phyloP scores from a whole-genome alignment of 352 stramenopile genomes.

The Pythium apleroticum region DNA sequence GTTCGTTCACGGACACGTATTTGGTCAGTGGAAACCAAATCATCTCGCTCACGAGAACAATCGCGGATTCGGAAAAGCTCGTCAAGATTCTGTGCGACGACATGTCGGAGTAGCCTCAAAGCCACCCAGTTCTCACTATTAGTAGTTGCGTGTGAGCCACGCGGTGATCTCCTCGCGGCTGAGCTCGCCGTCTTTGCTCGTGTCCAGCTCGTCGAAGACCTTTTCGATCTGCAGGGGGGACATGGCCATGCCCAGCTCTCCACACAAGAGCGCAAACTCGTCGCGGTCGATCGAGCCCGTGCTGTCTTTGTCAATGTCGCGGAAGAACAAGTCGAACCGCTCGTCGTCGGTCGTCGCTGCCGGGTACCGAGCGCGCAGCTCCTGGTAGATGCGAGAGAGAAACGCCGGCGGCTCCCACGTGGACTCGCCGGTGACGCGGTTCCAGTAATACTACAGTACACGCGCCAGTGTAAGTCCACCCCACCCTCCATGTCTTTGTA shows the following conservation, averaged over 20 bases:
- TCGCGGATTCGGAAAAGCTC: slow-evolving; percentile 79
- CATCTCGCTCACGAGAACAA: slow-evolving; percentile 75
- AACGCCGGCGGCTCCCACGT: slow-evolving; percentile 60
- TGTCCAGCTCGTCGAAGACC: slow-evolving; percentile 63
- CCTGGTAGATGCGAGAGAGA: slow-evolving; percentile 52
- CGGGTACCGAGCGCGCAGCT: slow-evolving; percentile 53
- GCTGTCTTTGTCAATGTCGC: slow-evolving; percentile 58
- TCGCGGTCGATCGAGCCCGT: slow-evolving; percentile 62
- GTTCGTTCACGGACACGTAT: slow-evolving; percentile 76
- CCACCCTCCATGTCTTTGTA: too few species aligned
- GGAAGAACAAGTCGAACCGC: slow-evolving; percentile 65
- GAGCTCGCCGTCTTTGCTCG: slow-evolving; percentile 57
- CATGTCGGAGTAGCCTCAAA: slow-evolving; percentile 26
- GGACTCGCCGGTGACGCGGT: slow-evolving; percentile 59
- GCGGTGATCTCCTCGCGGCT: slow-evolving; percentile 57
- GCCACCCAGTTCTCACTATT: background rate
- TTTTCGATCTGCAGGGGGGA: slow-evolving; percentile 52
- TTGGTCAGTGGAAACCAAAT: slow-evolving; percentile 71
- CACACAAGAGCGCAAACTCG: slow-evolving; percentile 65
- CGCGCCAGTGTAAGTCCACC: background rate
- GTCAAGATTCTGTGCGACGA: slow-evolving; percentile 60
- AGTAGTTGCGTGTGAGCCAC: slow-evolving; percentile 52
- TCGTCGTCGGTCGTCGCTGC: slow-evolving; percentile 51
- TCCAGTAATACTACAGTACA: slow-evolving; percentile 68
- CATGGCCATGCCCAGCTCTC: slow-evolving; percentile 65